A percentile compares a stretch with the other conserved stretches of the same genome.
These are phyloP conservation scores for Saturnispora mendoncae DNA, from an alignment of 805 yeast species.

Conservation along the genomic window DNA sequence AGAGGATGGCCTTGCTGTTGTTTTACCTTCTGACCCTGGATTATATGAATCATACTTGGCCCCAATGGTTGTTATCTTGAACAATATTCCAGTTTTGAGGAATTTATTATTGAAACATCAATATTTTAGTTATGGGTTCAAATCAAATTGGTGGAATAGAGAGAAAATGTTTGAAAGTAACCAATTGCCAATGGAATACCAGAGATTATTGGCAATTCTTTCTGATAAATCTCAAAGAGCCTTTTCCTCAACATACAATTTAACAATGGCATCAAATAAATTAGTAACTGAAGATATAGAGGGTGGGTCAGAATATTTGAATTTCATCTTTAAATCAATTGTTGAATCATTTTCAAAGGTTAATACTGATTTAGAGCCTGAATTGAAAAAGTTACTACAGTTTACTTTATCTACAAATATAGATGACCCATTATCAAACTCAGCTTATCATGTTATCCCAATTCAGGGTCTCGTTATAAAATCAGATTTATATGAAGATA, in stretches of 20 bases:
- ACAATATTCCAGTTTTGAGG: conserved; percentile 30
- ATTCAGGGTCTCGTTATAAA: conserved; percentile 28
- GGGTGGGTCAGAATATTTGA: conserved; percentile 22
- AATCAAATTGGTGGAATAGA: conserved; percentile 34
- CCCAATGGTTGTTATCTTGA: conserved; percentile 33
- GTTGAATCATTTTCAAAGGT: conserved; percentile 16
- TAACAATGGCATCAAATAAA: conserved; percentile 26
- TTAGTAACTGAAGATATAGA: conserved; percentile 24
- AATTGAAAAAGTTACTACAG: conserved; percentile 15
- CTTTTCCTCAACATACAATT: conserved; percentile 31
- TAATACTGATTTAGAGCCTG: conserved; percentile 12
- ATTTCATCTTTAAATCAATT: conserved; percentile 18
- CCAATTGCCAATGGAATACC: conserved; percentile 30
- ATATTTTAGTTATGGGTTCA: conserved; percentile 30
- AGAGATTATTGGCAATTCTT: conserved; percentile 32
- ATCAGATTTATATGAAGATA: conserved; percentile 26
- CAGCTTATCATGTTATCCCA: conserved; percentile 24
- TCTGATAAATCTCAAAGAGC: conserved; percentile 29
- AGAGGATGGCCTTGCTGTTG: conserved; percentile 23
- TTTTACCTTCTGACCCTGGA: conserved; percentile 29
- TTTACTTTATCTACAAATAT: conserved; percentile 5
- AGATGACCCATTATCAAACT: conserved; percentile 5
- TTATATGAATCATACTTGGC: conserved; percentile 34
- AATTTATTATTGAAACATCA: conserved; percentile 25
- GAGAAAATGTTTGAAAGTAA: conserved; percentile 23